phyloP scores from a whole-genome alignment of 257 asterid genomes.

The Solanum arcanum region DNA sequence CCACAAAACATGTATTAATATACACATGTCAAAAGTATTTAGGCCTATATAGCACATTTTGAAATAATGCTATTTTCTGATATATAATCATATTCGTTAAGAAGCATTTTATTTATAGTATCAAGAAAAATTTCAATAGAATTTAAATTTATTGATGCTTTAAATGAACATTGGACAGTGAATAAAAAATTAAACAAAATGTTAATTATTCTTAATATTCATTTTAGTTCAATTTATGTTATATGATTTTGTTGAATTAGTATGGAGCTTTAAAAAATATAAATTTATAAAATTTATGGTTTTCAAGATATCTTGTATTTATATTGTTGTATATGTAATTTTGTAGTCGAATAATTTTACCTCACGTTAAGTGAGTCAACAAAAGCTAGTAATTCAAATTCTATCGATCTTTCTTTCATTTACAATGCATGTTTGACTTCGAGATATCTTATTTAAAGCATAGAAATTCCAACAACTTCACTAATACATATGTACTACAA shows the following conservation, averaged over 20 bases:
- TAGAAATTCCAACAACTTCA: background rate
- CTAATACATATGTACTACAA: background rate
- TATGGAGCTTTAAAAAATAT: background rate
- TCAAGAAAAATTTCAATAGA: accelerated
- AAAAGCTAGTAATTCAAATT: background rate
- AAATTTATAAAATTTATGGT: background rate
- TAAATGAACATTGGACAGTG: background rate
- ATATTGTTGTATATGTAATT: background rate
- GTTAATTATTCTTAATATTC: background rate
- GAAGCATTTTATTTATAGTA: background rate
- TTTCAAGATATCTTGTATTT: background rate
- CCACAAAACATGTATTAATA: background rate
- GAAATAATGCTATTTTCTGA: background rate
- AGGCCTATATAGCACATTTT: background rate
- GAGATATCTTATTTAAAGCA: background rate
- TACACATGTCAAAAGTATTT: background rate
- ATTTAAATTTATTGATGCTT: background rate
- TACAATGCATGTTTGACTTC: background rate
- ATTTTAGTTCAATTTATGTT: background rate
- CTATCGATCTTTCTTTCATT: background rate
- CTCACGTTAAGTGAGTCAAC: background rate
- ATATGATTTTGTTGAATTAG: background rate
- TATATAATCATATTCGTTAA: background rate
- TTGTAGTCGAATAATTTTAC: background rate
- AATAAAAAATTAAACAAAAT: background rate